A percentile compares a stretch with the other conserved stretches of the same genome.
These are phyloP conservation scores for Dysphania ambrosioides DNA, from an alignment of 148 eudicot genomes.

Conservation along the genomic window DNA sequence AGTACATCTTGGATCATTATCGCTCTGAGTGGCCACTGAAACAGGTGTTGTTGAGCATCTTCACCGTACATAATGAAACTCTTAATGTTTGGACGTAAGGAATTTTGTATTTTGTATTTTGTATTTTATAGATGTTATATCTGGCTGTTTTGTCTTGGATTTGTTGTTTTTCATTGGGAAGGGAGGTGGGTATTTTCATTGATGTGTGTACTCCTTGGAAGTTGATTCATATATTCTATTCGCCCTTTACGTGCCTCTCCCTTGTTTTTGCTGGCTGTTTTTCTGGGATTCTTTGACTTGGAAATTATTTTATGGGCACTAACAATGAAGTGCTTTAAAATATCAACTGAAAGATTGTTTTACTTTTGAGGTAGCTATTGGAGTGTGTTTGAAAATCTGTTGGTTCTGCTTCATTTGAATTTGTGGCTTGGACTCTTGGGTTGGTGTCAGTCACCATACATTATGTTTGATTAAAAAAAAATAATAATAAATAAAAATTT, in stretches of 20 bases:
- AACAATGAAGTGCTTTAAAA: neutral
- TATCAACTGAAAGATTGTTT: neutral
- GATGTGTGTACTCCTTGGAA: neutral
- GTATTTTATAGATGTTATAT: neutral
- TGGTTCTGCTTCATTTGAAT: too few species aligned
- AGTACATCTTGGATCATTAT: conserved; percentile 48
- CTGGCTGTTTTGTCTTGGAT: neutral
- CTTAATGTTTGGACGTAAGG: conserved; percentile 64
- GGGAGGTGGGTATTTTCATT: neutral
- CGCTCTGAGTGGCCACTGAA: conserved; percentile 54
- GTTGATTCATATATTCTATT: neutral
- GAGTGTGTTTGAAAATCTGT: neutral
- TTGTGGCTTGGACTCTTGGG: too few species aligned
- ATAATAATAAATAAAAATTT: too few species aligned
- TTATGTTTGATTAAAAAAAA: too few species aligned
- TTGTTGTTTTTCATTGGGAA: neutral
- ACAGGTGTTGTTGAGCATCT: conserved; percentile 42
- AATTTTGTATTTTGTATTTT: conserved; percentile 8
- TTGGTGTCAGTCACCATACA: too few species aligned
- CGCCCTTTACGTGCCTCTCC: neutral
- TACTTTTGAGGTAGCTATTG: neutral
- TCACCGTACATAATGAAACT: conserved; percentile 52
- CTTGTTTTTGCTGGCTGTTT: neutral
- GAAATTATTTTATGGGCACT: neutral
- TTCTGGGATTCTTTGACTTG: neutral